Conservation (phyloP, 805 yeast species). For the Nakazawaea wickerhamii region DNA sequence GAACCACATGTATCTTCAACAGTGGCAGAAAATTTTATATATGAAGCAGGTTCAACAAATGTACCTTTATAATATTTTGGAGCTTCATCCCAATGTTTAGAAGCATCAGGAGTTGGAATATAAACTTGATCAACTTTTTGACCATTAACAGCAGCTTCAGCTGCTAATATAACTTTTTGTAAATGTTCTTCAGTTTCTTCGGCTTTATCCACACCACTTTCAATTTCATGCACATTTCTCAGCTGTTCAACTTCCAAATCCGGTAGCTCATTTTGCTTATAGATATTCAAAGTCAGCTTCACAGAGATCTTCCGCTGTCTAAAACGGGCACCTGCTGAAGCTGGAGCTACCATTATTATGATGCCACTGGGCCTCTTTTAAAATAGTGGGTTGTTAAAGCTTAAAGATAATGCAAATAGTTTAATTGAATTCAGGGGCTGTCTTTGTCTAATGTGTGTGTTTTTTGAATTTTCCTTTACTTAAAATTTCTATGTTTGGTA, state of each 20-base stretch:
- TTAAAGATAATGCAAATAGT: no score
- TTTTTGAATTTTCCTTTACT: neutral
- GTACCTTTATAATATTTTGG: constrained; percentile 59
- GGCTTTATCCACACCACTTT: constrained; percentile 96
- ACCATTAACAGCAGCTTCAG: constrained; percentile 59
- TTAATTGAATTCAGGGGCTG: no score
- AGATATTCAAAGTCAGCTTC: constrained; percentile 76
- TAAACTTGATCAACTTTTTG: constrained; percentile 52
- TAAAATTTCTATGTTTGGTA: neutral
- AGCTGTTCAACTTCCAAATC: constrained; percentile 75
- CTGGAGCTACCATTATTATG: constrained; percentile 24
- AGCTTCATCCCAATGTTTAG: constrained; percentile 76
- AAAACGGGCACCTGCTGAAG: constrained; percentile 62
- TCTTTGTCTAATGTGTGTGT: no score
- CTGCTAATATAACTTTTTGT: constrained; percentile 83
- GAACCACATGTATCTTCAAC: constrained; percentile 93
- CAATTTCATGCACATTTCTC: constrained; percentile 83
- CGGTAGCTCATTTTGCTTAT: constrained; percentile 75
- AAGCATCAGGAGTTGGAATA: constrained; percentile 97
- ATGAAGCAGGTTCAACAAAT: constrained; percentile 69
- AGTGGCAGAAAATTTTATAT: constrained; percentile 86
- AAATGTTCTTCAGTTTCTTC: constrained; percentile 97
- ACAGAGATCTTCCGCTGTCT: constrained; percentile 94
- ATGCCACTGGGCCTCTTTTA: neutral
- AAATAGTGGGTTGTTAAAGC: no score